These are phyloP conservation scores for Platanthera zijinensis DNA, from an alignment of 106 monocot genomes.

Conservation along the genomic window DNA sequence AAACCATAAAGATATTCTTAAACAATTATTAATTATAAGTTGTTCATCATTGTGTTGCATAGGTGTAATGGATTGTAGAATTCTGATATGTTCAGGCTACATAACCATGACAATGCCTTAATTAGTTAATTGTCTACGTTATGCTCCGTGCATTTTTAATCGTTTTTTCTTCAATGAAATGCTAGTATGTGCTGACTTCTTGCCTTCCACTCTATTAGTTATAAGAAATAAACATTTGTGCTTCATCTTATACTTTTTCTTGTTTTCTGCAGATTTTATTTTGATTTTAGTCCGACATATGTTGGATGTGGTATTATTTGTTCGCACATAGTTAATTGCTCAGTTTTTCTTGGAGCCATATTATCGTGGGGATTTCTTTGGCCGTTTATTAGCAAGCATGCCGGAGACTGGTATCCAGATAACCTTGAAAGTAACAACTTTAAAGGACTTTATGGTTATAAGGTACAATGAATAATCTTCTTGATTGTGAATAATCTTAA, in stretches of 20 bases:
- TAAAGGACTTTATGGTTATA: constrained; percentile 95
- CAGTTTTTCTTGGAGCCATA: constrained; percentile 85
- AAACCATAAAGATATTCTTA: too few species aligned
- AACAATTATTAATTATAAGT: too few species aligned
- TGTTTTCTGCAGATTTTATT: constrained; percentile 63
- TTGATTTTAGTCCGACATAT: constrained; percentile 96
- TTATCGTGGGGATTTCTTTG: constrained; percentile 99
- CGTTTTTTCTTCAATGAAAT: neutral
- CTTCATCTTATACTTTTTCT: neutral
- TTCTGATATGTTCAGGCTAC: too few species aligned
- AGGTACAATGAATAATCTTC: constrained; percentile 23
- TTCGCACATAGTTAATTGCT: constrained; percentile 93
- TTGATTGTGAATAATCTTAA: too few species aligned
- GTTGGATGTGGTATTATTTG: constrained; percentile 94
- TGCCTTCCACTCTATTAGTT: neutral
- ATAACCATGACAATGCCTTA: neutral
- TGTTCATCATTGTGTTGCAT: too few species aligned
- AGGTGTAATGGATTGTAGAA: neutral
- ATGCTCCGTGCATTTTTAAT: neutral
- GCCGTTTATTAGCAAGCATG: constrained; percentile 66
- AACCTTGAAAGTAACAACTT: constrained; percentile 75
- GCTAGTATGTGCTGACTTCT: neutral
- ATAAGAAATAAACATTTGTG: neutral
- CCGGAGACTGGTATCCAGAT: constrained; percentile 88
- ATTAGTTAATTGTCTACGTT: neutral